Base-by-base conservation (phyloP, 129 eudicot species). In the Lactuca sativa region DNA sequence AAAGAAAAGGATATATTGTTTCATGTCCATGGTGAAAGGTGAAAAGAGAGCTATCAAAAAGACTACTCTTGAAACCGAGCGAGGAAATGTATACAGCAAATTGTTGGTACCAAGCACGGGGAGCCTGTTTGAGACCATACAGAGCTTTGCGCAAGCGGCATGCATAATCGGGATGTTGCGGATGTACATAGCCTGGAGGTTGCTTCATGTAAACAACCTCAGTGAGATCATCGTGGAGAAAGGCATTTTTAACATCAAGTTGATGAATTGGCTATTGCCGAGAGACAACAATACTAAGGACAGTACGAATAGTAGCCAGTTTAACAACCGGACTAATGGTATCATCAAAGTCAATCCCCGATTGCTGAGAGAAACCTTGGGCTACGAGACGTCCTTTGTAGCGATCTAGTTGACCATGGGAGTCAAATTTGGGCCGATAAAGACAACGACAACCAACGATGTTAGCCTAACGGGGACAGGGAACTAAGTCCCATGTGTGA, bases 201-300 rank as follows among this genome's bases (percentile, higher is more conserved):
- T 47, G 13, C 3, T 1, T n/a, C 0, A 4, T 9, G 2, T 6
- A 4, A 1, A 0, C 0, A 47, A 1, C 0, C 4, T 6, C 0
- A n/a, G n/a, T n/a, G n/a, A n/a, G n/a, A n/a, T n/a, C n/a, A n/a
- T n/a, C n/a, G n/a, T n/a, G n/a, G n/a, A n/a, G n/a, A n/a, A n/a
- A n/a, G n/a, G n/a, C n/a, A n/a, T n/a, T n/a, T n/a, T n/a, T n/a
- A n/a, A n/a, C n/a, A n/a, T n/a, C n/a, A n/a, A n/a, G n/a, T n/a
- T n/a, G n/a, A n/a, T n/a, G n/a, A n/a, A n/a, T n/a, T n/a, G n/a
- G n/a, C n/a, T n/a, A n/a, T n/a, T n/a, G n/a, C n/a, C n/a, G n/a
- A n/a, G n/a, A 3, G 53, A 47, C 13, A 9, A 1, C 53, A 6
- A 47, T 47, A 10, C 13, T 47, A 10, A 47, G 53, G 13, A 47